phyloP scores from a whole-genome alignment of 768 basidiomycete species.

The Phaeolepiota aurea region DNA sequence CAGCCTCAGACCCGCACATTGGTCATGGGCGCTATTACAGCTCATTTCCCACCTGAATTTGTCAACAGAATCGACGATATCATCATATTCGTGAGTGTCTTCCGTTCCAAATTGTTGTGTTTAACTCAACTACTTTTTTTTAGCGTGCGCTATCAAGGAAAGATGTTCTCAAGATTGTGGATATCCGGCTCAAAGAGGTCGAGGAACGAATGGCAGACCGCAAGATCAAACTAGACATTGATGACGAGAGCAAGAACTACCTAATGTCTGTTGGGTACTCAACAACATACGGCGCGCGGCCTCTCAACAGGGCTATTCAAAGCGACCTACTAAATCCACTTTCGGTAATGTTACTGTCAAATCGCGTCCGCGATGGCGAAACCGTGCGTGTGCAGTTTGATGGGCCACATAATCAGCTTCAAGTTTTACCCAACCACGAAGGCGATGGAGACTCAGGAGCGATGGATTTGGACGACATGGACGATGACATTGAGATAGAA shows the following conservation, averaged over 20 bases:
- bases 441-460: conserved; percentile 37
- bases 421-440: conserved; percentile 80
- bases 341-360: conserved; percentile 76
- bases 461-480: conserved; percentile 53
- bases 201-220: conserved; percentile 70
- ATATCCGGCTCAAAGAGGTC: conserved; percentile 80
- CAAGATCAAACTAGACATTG: conserved; percentile 76
- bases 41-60: conserved; percentile 90
- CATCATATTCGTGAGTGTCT: conserved; percentile 62
- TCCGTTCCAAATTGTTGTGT: conserved; percentile 14
- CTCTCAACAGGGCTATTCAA: conserved; percentile 87
- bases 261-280: conserved; percentile 74
- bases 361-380: conserved; percentile 77
- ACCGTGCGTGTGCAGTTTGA: conserved; percentile 70
- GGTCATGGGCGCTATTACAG: conserved; percentile 74
- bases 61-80: conserved; percentile 86
- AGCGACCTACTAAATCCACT: conserved; percentile 89
- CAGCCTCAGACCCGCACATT: conserved; percentile 46
- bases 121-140: conserved; percentile 16
- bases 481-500: conserved; percentile 58
- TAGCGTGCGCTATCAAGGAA: conserved; percentile 73
- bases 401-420: conserved; percentile 69
- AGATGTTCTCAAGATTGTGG: conserved; percentile 81
- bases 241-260: conserved; percentile 68
- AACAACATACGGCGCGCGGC: conserved; percentile 83